phyloP scores from a whole-genome alignment of 2,329 filamentous ascomycete genomes.

The Elsinoe fawcettii region DNA sequence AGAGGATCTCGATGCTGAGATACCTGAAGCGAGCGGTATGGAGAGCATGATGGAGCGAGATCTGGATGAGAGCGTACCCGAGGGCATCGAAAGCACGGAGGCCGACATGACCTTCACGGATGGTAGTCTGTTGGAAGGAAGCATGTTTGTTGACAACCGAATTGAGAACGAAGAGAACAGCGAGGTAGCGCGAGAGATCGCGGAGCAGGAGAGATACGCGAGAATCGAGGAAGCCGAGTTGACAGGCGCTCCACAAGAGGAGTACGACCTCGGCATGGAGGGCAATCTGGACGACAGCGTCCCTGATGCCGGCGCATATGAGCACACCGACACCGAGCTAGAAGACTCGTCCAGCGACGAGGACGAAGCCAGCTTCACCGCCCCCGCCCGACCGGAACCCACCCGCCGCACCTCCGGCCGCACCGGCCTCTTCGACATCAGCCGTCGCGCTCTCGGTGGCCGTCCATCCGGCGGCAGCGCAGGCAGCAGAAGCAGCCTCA shows the following conservation, averaged over 20 bases:
- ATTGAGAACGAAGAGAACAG: conserved; percentile 26
- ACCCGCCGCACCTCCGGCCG: conserved; percentile 1
- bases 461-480: conserved; percentile 18
- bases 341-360: conserved; percentile 33
- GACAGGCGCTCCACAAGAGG: conserved; percentile 40
- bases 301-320: conserved; percentile 46
- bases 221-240: conserved; percentile 41
- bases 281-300: conserved; percentile 42
- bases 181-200: conserved; percentile 27
- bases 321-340: conserved; percentile 47
- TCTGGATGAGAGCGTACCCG: conserved; percentile 30
- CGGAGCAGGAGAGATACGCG: conserved; percentile 35
- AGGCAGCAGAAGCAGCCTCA: conserved; percentile 25
- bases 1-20: conserved; percentile 62
- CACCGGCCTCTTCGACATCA: conserved; percentile 23
- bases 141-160: conserved; percentile 31
- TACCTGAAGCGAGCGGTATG: conserved; percentile 41
- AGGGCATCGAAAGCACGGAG: conserved; percentile 27
- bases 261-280: conserved; percentile 36
- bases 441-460: conserved; percentile 19
- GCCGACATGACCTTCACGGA: conserved; percentile 49
- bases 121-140: conserved; percentile 41
- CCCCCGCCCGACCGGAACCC: neutral
- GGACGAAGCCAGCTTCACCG: conserved; percentile 20
- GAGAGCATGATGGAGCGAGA: conserved; percentile 24